Evolutionary conservation across 2,329 filamentous ascomycete genomes (phyloP), one percentile per base, ranked within the genome.

Genomic region (Pestalotiopsis sp.): DNA sequence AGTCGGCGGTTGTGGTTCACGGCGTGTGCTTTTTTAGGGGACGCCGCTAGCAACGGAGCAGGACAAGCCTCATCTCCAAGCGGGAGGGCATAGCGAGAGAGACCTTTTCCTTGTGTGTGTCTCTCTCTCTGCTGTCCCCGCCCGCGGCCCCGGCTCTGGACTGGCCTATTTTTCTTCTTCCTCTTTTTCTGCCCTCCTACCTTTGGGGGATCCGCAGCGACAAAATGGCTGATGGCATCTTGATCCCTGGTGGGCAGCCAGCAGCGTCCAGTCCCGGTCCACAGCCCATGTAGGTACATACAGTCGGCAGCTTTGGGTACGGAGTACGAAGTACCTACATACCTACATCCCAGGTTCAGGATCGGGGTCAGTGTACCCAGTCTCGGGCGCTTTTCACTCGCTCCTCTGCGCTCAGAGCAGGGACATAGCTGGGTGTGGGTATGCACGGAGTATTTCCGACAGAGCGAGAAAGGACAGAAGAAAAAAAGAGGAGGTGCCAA

Each of bases 1-100:
- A 66, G 44, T 55, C 20, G 39, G 64, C 52, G 52, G 64, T 26
- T 58, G 55, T n/a, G n/a, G 52, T 65, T 44, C 57, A 66, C 64
- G 64, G 64, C 55, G 52, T 58, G 64, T 66, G 35, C 64, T 59
- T 66, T 66, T 66, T 40, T 65, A 59, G 64, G 64, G 52, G 55
- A 44, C 60, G 22, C 26, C 30, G 64, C 52, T 59, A 58, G 38
- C 26, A 35, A n/a, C 26, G 24, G 22, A 40, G 26, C 55, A 58
- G 35, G 22, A 52, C 64, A 58, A 66, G 55, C 64, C 55, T 58
- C 62, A 65, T 65, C 62, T 65, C 61, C 39, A 26, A 61, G 24
- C 30, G n/a, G n/a, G 11, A 61, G 44, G 59, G 24, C 38, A 38
- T 22, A 22, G 59, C 20, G 38, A 40, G 38, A 22, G 17, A 40